Evolutionary conservation across 23 red algal genomes (phyloP).

Genomic region (Gracilaria gracilis): DNA sequence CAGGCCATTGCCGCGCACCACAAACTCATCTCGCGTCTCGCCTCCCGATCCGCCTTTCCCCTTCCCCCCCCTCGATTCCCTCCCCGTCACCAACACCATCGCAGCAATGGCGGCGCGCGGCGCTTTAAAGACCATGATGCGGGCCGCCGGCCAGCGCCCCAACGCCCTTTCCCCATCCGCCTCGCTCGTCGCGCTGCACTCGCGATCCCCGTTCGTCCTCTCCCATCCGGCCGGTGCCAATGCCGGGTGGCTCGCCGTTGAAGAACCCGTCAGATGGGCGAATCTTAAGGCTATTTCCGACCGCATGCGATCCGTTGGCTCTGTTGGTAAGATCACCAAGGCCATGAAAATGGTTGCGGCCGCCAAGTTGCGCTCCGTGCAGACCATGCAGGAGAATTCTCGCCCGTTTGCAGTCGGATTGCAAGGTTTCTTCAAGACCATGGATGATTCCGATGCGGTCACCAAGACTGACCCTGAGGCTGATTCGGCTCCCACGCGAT

Average conservation of each 20-base stretch:
- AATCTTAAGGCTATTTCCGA: constrained; percentile 95
- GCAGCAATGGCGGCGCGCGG: constrained; percentile 64
- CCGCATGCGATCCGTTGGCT: constrained; percentile 93
- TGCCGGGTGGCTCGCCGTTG: constrained; percentile 54
- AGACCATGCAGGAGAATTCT: constrained; percentile 89
- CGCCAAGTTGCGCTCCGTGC: constrained; percentile 93
- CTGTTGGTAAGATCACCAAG: constrained; percentile 98
- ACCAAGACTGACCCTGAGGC: constrained; percentile 8
- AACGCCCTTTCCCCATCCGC: constrained; percentile 55
- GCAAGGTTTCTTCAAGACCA: constrained; percentile 84
- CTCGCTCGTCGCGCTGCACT: constrained; percentile 38
- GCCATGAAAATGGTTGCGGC: constrained; percentile 99
- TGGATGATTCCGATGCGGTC: constrained; percentile 75
- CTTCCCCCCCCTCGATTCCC: background rate
- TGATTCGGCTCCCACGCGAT: constrained; percentile 25
- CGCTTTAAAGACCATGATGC: constrained; percentile 72
- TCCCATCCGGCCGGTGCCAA: constrained; percentile 36
- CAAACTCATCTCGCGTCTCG: background rate
- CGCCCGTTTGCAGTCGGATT: constrained; percentile 90
- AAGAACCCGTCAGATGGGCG: constrained; percentile 78
- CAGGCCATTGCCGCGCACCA: constrained; percentile 1
- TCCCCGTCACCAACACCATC: background rate
- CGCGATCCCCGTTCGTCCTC: constrained; percentile 17
- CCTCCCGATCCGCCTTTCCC: constrained; percentile 5
- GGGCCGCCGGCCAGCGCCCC: constrained; percentile 58